Evolutionary conservation across 345 rosid genomes (phyloP).

Genomic region (Eucalyptus lansdowneana): DNA sequence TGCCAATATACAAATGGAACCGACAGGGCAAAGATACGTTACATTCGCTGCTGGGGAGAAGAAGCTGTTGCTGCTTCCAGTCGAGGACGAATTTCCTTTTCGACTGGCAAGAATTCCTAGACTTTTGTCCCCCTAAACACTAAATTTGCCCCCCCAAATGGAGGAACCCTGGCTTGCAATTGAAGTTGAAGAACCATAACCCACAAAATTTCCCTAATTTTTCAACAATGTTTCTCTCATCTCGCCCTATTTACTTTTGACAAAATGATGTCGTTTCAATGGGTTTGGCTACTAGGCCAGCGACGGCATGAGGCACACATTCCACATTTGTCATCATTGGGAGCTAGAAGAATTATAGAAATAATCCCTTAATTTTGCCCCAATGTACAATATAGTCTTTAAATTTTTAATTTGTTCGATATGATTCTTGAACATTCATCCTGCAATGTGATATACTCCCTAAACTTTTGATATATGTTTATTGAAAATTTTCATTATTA

Average conservation of each 20-base stretch:
- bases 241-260: neutral
- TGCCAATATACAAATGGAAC: neutral
- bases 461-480: too few species aligned
- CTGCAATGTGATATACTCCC: neutral
- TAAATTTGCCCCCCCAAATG: neutral
- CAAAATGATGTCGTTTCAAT: neutral
- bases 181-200: neutral
- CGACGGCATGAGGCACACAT: neutral
- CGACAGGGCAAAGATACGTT: neutral
- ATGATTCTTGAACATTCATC: neutral
- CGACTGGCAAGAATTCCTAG: neutral
- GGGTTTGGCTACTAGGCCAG: neutral
- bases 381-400: too few species aligned
- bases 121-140: neutral
- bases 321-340: neutral
- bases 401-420: too few species aligned
- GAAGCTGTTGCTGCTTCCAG: neutral
- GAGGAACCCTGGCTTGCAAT: neutral
- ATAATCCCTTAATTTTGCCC: too few species aligned
- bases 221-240: neutral
- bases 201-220: neutral
- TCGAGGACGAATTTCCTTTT: neutral
- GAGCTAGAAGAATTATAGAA: rapidly evolving
- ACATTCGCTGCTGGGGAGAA: neutral
- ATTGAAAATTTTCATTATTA: too few species aligned